Conservation (phyloP, 441 rosid species). For the Gossypium aridum region DNA sequence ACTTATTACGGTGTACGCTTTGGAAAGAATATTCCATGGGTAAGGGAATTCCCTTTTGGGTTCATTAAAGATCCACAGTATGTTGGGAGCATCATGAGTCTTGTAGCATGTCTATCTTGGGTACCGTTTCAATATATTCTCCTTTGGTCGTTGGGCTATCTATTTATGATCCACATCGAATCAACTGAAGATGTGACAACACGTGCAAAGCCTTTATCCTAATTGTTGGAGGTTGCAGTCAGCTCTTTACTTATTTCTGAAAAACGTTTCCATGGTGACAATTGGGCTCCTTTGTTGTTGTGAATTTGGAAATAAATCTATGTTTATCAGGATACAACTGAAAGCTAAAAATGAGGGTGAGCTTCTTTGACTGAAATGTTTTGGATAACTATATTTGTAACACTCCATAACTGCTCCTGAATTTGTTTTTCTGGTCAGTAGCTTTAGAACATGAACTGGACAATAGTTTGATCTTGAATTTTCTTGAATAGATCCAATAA, state of each 20-base stretch:
- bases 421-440: background rate
- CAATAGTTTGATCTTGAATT: background rate
- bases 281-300: background rate
- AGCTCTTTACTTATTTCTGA: background rate
- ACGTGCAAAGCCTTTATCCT: slow-evolving; percentile 57
- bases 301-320: background rate
- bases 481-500: background rate
- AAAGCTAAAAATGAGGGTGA: background rate
- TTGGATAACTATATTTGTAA: background rate
- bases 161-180: slow-evolving; percentile 61
- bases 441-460: background rate
- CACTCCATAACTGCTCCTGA: background rate
- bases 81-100: slow-evolving; percentile 81
- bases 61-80: slow-evolving; percentile 81
- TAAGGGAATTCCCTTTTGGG: slow-evolving; percentile 82
- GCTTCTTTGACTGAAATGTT: background rate
- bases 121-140: slow-evolving; percentile 75
- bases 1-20: slow-evolving; percentile 88
- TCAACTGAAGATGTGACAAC: slow-evolving; percentile 56
- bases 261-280: background rate
- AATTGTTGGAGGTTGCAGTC: slow-evolving; percentile 15
- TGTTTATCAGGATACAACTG: background rate
- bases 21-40: slow-evolving; percentile 80
- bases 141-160: slow-evolving; percentile 70
- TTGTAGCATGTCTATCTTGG: slow-evolving; percentile 69